phyloP scores from a whole-genome alignment of 108 stramenopile genomes.

The Epipyxis sp. region DNA sequence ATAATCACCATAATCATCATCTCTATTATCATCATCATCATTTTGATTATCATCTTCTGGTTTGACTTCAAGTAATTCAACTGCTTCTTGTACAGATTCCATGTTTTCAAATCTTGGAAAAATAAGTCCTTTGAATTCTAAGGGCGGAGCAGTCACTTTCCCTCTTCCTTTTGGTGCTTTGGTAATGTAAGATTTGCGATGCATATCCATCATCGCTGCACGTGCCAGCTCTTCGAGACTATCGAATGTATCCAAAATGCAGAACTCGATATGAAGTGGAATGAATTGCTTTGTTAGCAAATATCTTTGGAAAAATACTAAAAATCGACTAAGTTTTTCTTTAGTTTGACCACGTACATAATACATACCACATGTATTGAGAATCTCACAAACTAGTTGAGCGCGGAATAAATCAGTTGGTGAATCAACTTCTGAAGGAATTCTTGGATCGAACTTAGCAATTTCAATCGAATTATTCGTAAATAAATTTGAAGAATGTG shows the following conservation, averaged over 20 bases:
- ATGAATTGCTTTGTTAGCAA: conserved; percentile 82
- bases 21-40: not conserved
- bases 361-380: conserved; percentile 67
- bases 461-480: no score
- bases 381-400: conserved; percentile 73
- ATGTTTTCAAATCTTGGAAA: not conserved
- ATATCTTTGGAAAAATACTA: conserved; percentile 81
- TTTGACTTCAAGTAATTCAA: not conserved
- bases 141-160: not conserved
- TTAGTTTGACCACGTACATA: conserved; percentile 51
- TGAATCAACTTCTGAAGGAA: conserved; percentile 69
- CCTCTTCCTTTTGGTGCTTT: not conserved
- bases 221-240: conserved; percentile 57
- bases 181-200: not conserved
- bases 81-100: not conserved
- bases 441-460: conserved; percentile 76
- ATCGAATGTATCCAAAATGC: conserved; percentile 84
- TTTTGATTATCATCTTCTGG: not conserved
- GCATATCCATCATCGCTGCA: conserved; percentile 14
- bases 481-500: not conserved
- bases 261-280: conserved; percentile 82
- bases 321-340: conserved; percentile 60
- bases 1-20: conserved; percentile 5
- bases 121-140: not conserved
- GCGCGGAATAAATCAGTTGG: conserved; percentile 76